These are phyloP conservation scores for Citrus australasica DNA, from an alignment of 345 rosid species.

Conservation along the genomic window DNA sequence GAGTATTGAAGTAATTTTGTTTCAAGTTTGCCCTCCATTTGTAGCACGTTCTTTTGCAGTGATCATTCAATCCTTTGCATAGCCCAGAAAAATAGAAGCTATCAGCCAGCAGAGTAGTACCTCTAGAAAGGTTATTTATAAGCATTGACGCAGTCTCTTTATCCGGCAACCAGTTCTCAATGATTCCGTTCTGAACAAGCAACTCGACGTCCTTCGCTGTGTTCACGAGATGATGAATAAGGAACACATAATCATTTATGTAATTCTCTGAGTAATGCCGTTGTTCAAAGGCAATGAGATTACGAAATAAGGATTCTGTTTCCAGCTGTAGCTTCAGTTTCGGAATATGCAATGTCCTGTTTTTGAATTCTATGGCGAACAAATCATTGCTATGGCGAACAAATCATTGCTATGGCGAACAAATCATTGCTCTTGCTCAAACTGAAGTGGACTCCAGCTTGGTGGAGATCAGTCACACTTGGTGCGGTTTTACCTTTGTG, in stretches of 20 bases:
- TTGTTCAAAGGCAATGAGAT: neutral
- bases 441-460: conserved; percentile 17
- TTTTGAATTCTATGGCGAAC: conserved; percentile 2
- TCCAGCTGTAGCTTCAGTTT: neutral
- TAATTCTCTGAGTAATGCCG: no score
- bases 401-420: conserved; percentile 14
- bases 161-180: conserved; percentile 3
- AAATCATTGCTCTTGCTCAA: conserved; percentile 2
- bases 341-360: neutral
- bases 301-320: neutral
- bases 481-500: neutral
- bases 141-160: conserved; percentile 5
- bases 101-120: neutral
- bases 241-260: neutral
- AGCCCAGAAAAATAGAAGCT: conserved; percentile 2
- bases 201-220: conserved; percentile 15
- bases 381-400: conserved; percentile 11
- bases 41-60: neutral
- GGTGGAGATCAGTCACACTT: conserved; percentile 8
- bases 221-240: neutral
- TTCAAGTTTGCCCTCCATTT: conserved; percentile 16
- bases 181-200: conserved; percentile 5
- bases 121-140: conserved; percentile 8
- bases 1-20: conserved; percentile 20
- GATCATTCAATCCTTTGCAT: neutral